Evolutionary conservation across 2,329 filamentous ascomycete species (phyloP).

Genomic region (Aspergillus awamori): DNA sequence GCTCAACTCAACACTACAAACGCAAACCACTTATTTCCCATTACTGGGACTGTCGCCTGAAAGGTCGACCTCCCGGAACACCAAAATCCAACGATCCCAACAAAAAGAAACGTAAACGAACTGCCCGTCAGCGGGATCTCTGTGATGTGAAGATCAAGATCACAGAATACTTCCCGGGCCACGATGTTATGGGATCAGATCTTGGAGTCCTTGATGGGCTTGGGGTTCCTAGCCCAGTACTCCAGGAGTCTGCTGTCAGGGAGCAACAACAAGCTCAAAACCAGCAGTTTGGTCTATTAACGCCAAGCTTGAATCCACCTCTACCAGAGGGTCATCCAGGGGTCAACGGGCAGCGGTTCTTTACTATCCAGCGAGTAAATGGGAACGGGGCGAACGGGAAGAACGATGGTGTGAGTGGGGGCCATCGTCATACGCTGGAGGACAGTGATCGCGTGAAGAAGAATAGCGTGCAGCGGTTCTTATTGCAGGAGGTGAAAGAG

Average conservation of each 20-base stretch:
- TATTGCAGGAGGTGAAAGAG: slow-evolving; percentile 67
- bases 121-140: slow-evolving; percentile 73
- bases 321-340: slow-evolving; percentile 52
- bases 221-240: slow-evolving; percentile 20
- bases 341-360: slow-evolving; percentile 60
- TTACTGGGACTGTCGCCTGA: slow-evolving; percentile 83
- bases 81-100: slow-evolving; percentile 77
- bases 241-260: neutral
- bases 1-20: slow-evolving; percentile 79
- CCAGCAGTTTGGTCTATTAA: slow-evolving; percentile 49
- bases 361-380: slow-evolving; percentile 77
- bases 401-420: slow-evolving; percentile 68
- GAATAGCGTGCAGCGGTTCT: slow-evolving; percentile 70
- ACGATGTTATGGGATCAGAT: slow-evolving; percentile 33
- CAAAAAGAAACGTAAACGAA: slow-evolving; percentile 80
- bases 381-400: slow-evolving; percentile 75
- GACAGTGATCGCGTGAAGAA: slow-evolving; percentile 81
- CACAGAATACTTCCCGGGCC: slow-evolving; percentile 70
- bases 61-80: slow-evolving; percentile 76
- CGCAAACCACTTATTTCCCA: slow-evolving; percentile 80
- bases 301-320: slow-evolving; percentile 42
- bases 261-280: neutral
- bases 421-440: slow-evolving; percentile 73
- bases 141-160: slow-evolving; percentile 88
- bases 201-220: slow-evolving; percentile 29